Evolutionary conservation across 129 eudicot genomes (phyloP), one percentile per base, ranked within the genome.

Genomic region (Flaveria bidentis): DNA sequence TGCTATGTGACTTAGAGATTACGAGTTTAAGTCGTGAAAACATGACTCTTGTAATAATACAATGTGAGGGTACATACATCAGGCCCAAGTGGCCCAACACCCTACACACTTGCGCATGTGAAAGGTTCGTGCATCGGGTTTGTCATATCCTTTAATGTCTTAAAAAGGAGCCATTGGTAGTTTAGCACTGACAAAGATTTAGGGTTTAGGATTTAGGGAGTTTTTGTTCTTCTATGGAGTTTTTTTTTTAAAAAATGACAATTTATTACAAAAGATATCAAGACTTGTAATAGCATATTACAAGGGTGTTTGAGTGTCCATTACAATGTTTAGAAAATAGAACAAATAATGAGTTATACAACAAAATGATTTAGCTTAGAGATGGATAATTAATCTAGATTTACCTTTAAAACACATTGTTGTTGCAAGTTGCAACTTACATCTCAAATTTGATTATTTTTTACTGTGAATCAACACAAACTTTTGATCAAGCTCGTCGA

Each of bases 141-240:
- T 30, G 36, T 30, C 36, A 3, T 8, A 17, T 75, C 36, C 62
- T 42, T 28, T 23, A 47, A 63, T 61, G 49, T 42, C 56, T 45
- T 73, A 42, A 42, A 58, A 56, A 73, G 22, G 61, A 60, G 57
- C 60, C 56, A 58, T 44, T 42, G n/a, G 26, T 60, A 44, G 20
- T 45, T 55, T 20, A 0, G 22, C 22, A 20, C 22, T 0, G 22
- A 0, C 22, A 20, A 20, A 20, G 22, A 20, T 20, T 20, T 20
- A 20, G 22, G 22, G 22, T 20, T 20, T 20, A 20, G 22, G 22
- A 20, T 20, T 20, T 20, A 20, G 22, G 22, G 22, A 20, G 22
- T 20, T 20, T 20, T 20, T 11, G 53, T 49, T 14, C 4, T 18
- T 18, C 17, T n/a, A 42, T 18, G 53, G 55, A 9, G 9, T 57